Base-by-base conservation (phyloP, 768 basidiomycete species). In the Mrakia gelida region DNA sequence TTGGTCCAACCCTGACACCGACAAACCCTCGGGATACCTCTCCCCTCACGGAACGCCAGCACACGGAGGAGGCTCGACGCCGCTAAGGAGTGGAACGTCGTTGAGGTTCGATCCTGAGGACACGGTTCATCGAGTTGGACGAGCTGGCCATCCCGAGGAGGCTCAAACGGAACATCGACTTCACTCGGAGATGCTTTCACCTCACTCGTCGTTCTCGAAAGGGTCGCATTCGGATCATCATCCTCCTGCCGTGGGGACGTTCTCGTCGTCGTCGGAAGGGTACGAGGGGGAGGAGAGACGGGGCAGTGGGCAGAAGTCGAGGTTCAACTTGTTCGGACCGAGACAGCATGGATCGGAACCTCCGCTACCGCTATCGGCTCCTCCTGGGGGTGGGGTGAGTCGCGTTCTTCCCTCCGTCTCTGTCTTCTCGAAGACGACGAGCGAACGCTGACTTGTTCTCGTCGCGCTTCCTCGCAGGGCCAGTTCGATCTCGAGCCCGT, bases 81-180 rank as follows among this genome's bases (percentile, higher is more conserved):
- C 45, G 8, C 67, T n/a, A 13, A 6, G 54, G 38, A 54, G 59
- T 15, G 34, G 61, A 54, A 41, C 30, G 15, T 38, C 72, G 26
- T 52, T 74, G 11, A 63, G 84, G 82, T 85, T 85, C 68, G 84
- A 84, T 73, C 83, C 84, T 62, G 81, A 82, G 38, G 84, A 85
- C 67, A 81, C 82, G 8, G 82, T 84, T 8, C 84, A 85, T 80
- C 84, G 83, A 68, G 83, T 83, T 70, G 82, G 81, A 32, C 79
- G 79, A 18, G 80, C 80, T 41, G 81, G 81, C 13, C 74, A 81
- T 11, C 78, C 80, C 15, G 72, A 78, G 32, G 80, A 79, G 30
- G 81, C 82, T 30, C 73, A 80, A 21, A 81, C 82, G 63, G 70
- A 80, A 38, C 72, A 75, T 49, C 81, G 81, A 34, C 79, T 65